Evolutionary conservation across 768 basidiomycete species (phyloP).

Genomic region (Ramaria sp.): DNA sequence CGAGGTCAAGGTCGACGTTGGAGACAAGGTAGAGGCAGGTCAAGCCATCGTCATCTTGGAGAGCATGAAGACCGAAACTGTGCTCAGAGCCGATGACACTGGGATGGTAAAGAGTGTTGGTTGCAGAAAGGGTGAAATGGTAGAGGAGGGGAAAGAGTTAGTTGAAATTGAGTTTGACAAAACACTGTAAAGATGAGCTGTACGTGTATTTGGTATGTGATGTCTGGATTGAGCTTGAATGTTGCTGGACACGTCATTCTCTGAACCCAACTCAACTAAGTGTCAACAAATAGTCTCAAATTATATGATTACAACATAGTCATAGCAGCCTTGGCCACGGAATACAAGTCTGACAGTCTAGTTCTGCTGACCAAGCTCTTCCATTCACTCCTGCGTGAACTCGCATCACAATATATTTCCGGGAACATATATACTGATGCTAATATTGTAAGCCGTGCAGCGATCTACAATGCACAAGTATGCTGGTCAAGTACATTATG

Average conservation of each 20-base stretch:
- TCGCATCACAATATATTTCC: too few species aligned
- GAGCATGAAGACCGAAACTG: slow-evolving; percentile 98
- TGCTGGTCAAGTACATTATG: too few species aligned
- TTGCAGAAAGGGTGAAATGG: slow-evolving; percentile 83
- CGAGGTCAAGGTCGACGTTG: slow-evolving; percentile 68
- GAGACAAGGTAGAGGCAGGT: slow-evolving; percentile 71
- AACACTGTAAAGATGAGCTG: not conserved
- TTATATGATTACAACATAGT: too few species aligned
- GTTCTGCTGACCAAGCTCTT: too few species aligned
- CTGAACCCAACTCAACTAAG: too few species aligned
- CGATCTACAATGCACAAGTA: too few species aligned
- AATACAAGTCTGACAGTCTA: too few species aligned
- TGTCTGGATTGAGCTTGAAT: not conserved
- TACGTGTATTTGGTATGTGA: not conserved
- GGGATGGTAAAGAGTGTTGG: slow-evolving; percentile 65
- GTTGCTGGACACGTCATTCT: not conserved
- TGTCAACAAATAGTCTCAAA: too few species aligned
- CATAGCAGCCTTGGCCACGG: too few species aligned
- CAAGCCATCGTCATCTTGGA: slow-evolving; percentile 78
- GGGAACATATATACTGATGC: too few species aligned
- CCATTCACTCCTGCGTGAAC: too few species aligned
- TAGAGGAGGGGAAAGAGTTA: slow-evolving; percentile 75
- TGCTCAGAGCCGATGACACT: slow-evolving; percentile 55
- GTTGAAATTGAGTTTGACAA: slow-evolving; percentile 30
- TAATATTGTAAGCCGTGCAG: too few species aligned